phyloP scores from a whole-genome alignment of 352 stramenopile genomes.

The Globisporangium solare region DNA sequence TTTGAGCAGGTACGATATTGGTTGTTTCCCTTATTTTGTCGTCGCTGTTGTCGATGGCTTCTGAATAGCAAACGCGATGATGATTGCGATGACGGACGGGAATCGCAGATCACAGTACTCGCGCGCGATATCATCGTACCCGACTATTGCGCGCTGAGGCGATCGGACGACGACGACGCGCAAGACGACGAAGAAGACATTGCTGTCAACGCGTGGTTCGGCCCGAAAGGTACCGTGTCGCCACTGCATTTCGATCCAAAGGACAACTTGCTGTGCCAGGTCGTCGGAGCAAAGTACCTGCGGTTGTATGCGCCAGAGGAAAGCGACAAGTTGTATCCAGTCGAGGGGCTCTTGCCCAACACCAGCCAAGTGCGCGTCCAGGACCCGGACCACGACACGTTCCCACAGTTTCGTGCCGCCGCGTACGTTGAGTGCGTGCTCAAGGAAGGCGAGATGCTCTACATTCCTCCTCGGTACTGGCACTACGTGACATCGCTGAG shows the following conservation, averaged over 20 bases:
- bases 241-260: slow-evolving; percentile 88
- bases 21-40: neutral
- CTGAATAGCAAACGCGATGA: neutral
- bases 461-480: slow-evolving; percentile 86
- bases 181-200: slow-evolving; percentile 61
- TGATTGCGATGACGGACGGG: too few relatives aligned
- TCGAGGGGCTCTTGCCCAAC: slow-evolving; percentile 82
- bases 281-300: slow-evolving; percentile 82
- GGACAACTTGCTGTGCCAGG: slow-evolving; percentile 88
- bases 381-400: slow-evolving; percentile 35
- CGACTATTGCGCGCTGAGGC: slow-evolving; percentile 83
- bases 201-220: slow-evolving; percentile 86
- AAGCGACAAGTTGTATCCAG: slow-evolving; percentile 72
- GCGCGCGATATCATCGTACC: slow-evolving; percentile 78
- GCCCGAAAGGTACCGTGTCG: slow-evolving; percentile 71
- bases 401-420: slow-evolving; percentile 44
- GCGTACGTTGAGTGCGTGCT: slow-evolving; percentile 72
- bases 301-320: slow-evolving; percentile 69
- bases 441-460: slow-evolving; percentile 75
- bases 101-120: slow-evolving; percentile 67
- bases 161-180: slow-evolving; percentile 22
- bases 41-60: neutral
- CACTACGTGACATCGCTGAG: slow-evolving; percentile 83
- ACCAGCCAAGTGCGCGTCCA: slow-evolving; percentile 77
- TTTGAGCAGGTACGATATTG: slow-evolving; percentile 76